phyloP scores from a whole-genome alignment of 768 basidiomycete species.

The Mycena kentingensis region DNA sequence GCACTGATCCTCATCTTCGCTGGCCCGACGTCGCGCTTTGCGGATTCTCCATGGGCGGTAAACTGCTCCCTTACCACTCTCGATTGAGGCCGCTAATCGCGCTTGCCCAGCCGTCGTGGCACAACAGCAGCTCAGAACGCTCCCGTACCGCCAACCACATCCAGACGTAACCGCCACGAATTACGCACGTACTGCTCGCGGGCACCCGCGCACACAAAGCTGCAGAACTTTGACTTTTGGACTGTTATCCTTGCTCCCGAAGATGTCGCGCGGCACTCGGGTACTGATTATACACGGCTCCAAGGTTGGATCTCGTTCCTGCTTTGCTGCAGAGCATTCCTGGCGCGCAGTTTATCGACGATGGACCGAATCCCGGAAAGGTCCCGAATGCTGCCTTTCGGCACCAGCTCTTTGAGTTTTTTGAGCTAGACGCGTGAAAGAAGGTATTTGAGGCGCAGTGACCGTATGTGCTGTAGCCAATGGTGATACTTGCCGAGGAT shows the following conservation, averaged over 20 bases:
- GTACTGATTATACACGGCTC: constrained; percentile 12
- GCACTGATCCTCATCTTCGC: constrained; percentile 25
- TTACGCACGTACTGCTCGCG: constrained; percentile 28
- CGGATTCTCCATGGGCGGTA: constrained; percentile 35
- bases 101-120: constrained; percentile 23
- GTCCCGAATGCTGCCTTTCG: constrained; percentile 31
- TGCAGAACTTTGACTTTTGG: constrained; percentile 11
- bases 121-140: constrained; percentile 28
- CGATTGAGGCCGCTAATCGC: background rate
- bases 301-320: background rate
- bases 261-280: constrained; percentile 7
- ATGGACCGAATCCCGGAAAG: constrained; percentile 23
- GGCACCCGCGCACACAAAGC: constrained; percentile 20
- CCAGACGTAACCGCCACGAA: constrained; percentile 26
- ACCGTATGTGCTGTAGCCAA: constrained; percentile 13
- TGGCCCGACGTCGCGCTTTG: constrained; percentile 30
- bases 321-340: constrained; percentile 24
- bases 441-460: constrained; percentile 27
- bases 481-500: background rate
- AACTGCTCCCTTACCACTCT: background rate
- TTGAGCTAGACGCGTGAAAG: constrained; percentile 27
- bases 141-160: constrained; percentile 25
- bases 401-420: constrained; percentile 33
- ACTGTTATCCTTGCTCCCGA: constrained; percentile 11
- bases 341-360: constrained; percentile 25